phyloP scores from a whole-genome alignment of 371 early-diverging fungal genomes.

The Mortierella sp. region DNA sequence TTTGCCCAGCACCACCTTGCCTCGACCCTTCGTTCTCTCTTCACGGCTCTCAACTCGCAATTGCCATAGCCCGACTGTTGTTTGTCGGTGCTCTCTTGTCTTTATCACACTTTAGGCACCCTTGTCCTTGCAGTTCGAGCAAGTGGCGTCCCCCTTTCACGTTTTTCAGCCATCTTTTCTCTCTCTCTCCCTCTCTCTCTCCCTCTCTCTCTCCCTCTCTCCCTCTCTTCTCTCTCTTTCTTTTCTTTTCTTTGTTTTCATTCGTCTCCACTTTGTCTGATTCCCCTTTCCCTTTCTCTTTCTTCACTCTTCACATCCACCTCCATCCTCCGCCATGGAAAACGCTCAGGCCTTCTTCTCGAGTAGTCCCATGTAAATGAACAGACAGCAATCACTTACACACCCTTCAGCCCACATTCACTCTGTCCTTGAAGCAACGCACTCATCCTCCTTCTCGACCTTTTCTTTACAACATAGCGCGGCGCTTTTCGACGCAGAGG shows the following conservation, averaged over 20 bases:
- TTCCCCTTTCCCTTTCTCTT: not conserved
- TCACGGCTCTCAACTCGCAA: not conserved
- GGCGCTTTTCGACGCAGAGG: not conserved
- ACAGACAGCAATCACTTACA: not conserved
- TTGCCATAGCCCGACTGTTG: slow-evolving; percentile 15
- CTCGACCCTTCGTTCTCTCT: not conserved
- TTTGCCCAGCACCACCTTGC: not conserved
- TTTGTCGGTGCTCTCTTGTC: not conserved
- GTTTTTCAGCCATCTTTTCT: slow-evolving; percentile 2
- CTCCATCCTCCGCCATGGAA: slow-evolving; percentile 14
- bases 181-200: not conserved
- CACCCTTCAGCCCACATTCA: not conserved
- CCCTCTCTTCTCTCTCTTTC: not conserved
- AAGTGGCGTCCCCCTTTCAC: not conserved
- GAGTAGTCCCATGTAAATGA: slow-evolving; percentile 24
- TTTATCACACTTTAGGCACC: no score
- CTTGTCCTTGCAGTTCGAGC: no score
- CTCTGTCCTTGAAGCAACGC: not conserved
- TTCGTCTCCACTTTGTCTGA: not conserved
- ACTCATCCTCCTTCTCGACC: no score
- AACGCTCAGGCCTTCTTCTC: slow-evolving; percentile 25
- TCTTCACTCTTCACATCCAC: not conserved
- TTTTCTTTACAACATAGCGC: not conserved
- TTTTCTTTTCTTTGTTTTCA: not conserved
- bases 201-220: not conserved